Conservation (phyloP, 75 land plant genomes). For the Chamaecyparis obtusa region DNA sequence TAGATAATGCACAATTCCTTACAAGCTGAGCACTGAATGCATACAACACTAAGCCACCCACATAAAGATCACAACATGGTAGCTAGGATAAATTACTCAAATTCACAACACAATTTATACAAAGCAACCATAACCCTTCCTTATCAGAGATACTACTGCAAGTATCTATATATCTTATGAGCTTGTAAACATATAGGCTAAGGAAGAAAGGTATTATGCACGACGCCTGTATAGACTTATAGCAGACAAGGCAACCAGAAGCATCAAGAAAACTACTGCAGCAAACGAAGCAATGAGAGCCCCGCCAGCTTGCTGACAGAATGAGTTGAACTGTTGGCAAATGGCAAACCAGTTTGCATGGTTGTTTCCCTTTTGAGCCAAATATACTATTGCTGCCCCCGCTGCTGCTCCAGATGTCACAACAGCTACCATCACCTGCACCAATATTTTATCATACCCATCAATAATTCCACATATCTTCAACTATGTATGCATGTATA, state of each 20-base stretch:
- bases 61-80: too few relatives aligned
- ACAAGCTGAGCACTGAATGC: too few relatives aligned
- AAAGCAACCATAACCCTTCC: too few relatives aligned
- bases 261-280: conserved; percentile 15
- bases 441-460: not conserved
- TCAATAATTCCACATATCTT: not conserved
- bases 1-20: too few relatives aligned
- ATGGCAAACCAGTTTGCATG: conserved; percentile 44
- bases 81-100: too few relatives aligned
- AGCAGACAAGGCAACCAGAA: conserved; percentile 32
- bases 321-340: conserved; percentile 43
- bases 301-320: conserved; percentile 40
- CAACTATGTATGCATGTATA: not conserved
- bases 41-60: too few relatives aligned
- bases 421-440: conserved; percentile 38
- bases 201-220: not conserved
- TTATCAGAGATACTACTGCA: too few relatives aligned
- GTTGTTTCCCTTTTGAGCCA: conserved; percentile 46
- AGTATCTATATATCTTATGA: too few relatives aligned
- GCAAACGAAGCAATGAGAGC: conserved; percentile 40
- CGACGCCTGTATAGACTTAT: conserved; percentile 21
- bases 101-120: too few relatives aligned
- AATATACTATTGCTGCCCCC: conserved; percentile 45
- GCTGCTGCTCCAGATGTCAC: conserved; percentile 40
- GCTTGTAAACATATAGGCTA: not conserved